A percentile compares a stretch with the other conserved stretches of the same genome.
These are phyloP conservation scores for Scheffersomyces spartinae DNA, from an alignment of 805 yeast genomes.

Conservation along the genomic window DNA sequence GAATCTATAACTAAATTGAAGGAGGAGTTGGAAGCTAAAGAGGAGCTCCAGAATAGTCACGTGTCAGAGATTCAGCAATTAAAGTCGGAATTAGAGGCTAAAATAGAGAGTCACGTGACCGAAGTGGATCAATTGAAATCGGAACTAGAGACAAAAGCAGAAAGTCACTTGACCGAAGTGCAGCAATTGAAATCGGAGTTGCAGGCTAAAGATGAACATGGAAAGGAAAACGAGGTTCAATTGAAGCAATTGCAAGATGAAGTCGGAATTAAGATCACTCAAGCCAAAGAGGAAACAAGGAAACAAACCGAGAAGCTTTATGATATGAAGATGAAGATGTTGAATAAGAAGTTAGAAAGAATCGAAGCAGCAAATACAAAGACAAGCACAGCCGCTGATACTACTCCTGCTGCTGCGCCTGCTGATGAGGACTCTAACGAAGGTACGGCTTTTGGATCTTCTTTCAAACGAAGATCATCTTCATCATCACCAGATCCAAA, in stretches of 20 bases:
- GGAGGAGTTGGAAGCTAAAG: constrained; percentile 10
- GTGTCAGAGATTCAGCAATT: too few relatives aligned
- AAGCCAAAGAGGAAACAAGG: constrained; percentile 32
- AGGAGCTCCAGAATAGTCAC: too few relatives aligned
- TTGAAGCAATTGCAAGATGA: constrained; percentile 8
- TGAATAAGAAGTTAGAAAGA: constrained; percentile 41
- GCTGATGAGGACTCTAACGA: too few relatives aligned
- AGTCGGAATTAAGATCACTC: too few relatives aligned
- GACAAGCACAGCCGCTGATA: constrained; percentile 3
- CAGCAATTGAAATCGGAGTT: background rate
- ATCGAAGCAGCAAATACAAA: constrained; percentile 27
- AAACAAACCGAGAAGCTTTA: constrained; percentile 44
- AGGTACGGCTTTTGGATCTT: too few relatives aligned
- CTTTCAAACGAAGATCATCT: too few relatives aligned
- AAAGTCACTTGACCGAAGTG: constrained; percentile 1
- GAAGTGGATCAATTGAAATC: background rate
- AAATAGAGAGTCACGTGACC: too few relatives aligned
- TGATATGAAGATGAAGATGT: constrained; percentile 45
- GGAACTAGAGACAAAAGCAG: constrained; percentile 1
- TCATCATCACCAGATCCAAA: too few relatives aligned
- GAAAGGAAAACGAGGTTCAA: background rate
- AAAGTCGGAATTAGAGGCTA: too few relatives aligned
- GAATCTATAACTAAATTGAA: constrained; percentile 12
- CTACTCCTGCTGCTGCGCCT: constrained; percentile 2
- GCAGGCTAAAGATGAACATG: background rate